Evolutionary conservation across 2,329 filamentous ascomycete species (phyloP), one percentile per base, ranked within the genome.

Genomic region (Fusarium albosuccineum): DNA sequence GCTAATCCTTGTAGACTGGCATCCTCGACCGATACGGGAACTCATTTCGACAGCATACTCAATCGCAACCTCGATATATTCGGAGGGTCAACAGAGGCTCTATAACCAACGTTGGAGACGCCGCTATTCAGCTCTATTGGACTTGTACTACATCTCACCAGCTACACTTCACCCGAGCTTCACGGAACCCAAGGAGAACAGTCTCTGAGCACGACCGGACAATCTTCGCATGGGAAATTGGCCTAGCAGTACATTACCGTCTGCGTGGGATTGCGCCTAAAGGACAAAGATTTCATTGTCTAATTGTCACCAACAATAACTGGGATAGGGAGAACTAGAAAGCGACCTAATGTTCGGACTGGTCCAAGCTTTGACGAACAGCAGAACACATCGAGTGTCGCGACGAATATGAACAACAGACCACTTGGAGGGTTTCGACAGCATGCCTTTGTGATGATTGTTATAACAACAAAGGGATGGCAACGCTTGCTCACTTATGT

Each of bases 271-370:
- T 55, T 46, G 11, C 33, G 40, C 7, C 30, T 16, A 26, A 16
- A 41, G 36, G 36, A 62, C 44, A 62, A 59, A 65, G 46, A 10
- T 26, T 9, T 62, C 49, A 30, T 49, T 45, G 44, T 48, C 36
- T 26, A 36, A 9, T 14, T 37, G 30, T 29, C 39, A 48, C 26
- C 11, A 17, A 54, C 29, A 50, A 51, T 16, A 53, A 30, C 36
- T n/a, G 34, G 41, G 22, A 42, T 16, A 65, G 34, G 36, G 9
- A 17, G n/a, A 53, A 34, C 40, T 30, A 36, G 51, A 57, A 48
- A 53, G 14, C 13, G 26, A 34, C 13, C 27, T 48, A 30, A 14
- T 51, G 42, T 57, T 46, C 44, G 17, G 26, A 26, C 37, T n/a
- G 51, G 49, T 16, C 30, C 17, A 27, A n/a, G n/a, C 11, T 5